Base-by-base conservation (phyloP, 2,329 filamentous ascomycete species). In the Pseudonectria foliicola region DNA sequence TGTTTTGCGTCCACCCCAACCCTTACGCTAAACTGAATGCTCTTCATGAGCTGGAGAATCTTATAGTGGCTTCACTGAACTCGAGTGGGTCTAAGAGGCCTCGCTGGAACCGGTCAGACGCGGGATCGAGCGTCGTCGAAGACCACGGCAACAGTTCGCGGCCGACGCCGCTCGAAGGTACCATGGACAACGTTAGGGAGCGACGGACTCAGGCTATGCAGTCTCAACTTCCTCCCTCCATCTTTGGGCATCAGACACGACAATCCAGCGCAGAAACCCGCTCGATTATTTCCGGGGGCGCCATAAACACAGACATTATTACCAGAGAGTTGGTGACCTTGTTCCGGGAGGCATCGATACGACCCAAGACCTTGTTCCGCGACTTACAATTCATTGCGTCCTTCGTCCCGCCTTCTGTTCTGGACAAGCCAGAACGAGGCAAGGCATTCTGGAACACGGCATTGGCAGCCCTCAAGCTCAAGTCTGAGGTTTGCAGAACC, bases 361-460 rank as follows among this genome's bases (percentile, higher is more conserved):
- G 84, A n/a, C 85, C 85, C 3, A 82, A 82, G 56, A 86, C 83
- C 0, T 68, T 92, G 3, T 92, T 89, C 63, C 80, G 85, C 6
- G 85, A 90, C 52, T 59, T 92, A 29, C 85, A 92, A 54, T 85
- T 80, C 44, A 81, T 84, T 42, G 76, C 78, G 1, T 70, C 77
- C 0, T 81, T 83, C 49, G 75, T 83, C 3, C 73, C 78, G 5
- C 58, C 76, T 1, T 63, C 69, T 1, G 63, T 79, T 2, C 61
- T 84, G 7, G 79, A 83, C 50, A 72, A 70, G 46, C 73, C 74
- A 0, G 77, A 80, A 27, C 68, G 68, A 3, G 77, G 75, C 33
- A 92, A 88, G 48, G 86, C 89, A 0, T 96, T 96, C 57, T 85
- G 88, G 75, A 86, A 95, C 50, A 83, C 88, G 16, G 87, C 85